phyloP scores from a whole-genome alignment of 805 yeast genomes.

The Candida peoriensis region DNA sequence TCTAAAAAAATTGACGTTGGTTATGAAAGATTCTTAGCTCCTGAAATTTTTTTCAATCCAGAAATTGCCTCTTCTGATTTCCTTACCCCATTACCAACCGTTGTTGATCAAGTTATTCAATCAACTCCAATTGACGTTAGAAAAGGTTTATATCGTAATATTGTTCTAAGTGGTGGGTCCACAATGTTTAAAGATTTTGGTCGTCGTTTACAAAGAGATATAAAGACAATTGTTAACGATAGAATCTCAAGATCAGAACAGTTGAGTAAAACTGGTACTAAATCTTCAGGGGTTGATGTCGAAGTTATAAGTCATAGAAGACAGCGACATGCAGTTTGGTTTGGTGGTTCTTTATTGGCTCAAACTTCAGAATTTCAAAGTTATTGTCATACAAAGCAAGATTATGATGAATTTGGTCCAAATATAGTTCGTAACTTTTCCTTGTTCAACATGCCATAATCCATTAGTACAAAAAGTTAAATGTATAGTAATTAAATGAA shows the following conservation, averaged over 20 bases:
- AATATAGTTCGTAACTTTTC: slow-evolving; percentile 96
- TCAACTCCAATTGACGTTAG: slow-evolving; percentile 97
- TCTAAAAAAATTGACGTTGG: slow-evolving; percentile 82
- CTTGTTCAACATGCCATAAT: slow-evolving; percentile 78
- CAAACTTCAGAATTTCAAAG: slow-evolving; percentile 96
- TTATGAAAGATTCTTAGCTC: slow-evolving; percentile 95
- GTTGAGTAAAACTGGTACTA: slow-evolving; percentile 50
- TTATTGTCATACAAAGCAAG: slow-evolving; percentile 95
- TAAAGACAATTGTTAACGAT: slow-evolving; percentile 80
- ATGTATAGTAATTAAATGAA: neutral
- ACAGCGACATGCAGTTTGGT: slow-evolving; percentile 99
- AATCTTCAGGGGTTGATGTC: slow-evolving; percentile 92
- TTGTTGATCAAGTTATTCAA: slow-evolving; percentile 93
- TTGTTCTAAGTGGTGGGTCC: slow-evolving; percentile 95
- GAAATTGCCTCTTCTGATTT: slow-evolving; percentile 95
- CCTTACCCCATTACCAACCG: slow-evolving; percentile 92
- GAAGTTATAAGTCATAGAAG: slow-evolving; percentile 95
- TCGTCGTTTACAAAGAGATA: slow-evolving; percentile 92
- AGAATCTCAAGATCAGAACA: slow-evolving; percentile 81
- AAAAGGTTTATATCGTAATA: slow-evolving; percentile 91
- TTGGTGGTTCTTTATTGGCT: slow-evolving; percentile 95
- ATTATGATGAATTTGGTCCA: slow-evolving; percentile 97
- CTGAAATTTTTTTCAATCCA: slow-evolving; percentile 98
- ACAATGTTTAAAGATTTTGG: slow-evolving; percentile 99
- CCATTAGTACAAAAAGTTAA: neutral